Evolutionary conservation across 805 yeast genomes (phyloP), one percentile per base, ranked within the genome.

Genomic region (Saccharomycopsis sp.): DNA sequence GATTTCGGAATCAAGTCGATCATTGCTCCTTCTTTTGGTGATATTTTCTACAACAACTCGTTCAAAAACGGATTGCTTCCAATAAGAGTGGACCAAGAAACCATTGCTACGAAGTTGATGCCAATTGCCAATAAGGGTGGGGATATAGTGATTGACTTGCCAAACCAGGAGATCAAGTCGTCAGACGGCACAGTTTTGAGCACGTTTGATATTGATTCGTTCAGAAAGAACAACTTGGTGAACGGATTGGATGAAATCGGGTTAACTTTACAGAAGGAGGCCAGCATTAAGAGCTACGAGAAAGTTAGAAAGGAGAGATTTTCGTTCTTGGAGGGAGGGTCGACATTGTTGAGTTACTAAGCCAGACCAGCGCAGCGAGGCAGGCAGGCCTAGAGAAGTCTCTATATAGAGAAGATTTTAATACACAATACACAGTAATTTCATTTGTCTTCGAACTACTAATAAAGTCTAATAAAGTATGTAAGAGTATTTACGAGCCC

Each of bases 191-290:
- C 87, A 66, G 86, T 88, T 47, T 76, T 92, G 58, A 86, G 91
- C 35, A 79, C 86, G 64, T 94, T 94, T 66, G 97, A 89, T 2
- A 83, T 94, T 62, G 98, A 92, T 72, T 81, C 76, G 38, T 94
- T 92, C 80, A 87, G 97, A 80, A 91, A 92, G 75, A 96, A 93
- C 73, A 94, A 98, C 71, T 79, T 94, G 66, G 77, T 93, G 58
- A 90, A 94, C 65, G 99, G 99, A 63, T 84, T 94, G 62, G 99
- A 94, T 72, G 99, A 94, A 71, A 94, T 94, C 73, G 97, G 97
- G 50, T 81, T 94, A 68, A 94, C 99, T 55, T 76, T 94, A 67
- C 93, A 91, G 73, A 90, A 91, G 75, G 97, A 89, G 74, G 82
- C 82, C 56, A 83, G 67, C 72, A 94, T 94, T 66, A 59, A 71